Conservation (phyloP, 192 early-diverging fungal genomes). For the Pilaira anomala region DNA sequence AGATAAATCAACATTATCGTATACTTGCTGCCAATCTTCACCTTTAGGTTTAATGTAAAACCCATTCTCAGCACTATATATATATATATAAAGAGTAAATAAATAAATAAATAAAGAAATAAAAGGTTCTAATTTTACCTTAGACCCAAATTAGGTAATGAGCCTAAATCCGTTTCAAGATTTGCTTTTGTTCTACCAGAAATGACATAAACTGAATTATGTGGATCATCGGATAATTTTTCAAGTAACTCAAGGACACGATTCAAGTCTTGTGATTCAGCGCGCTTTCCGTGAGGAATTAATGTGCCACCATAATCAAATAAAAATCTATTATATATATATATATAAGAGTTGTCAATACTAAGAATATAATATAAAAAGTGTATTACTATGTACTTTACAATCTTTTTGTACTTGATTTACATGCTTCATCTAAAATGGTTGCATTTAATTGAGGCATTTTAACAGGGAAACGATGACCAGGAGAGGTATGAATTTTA, state of each 20-base stretch:
- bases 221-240: constrained; percentile 55
- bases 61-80: constrained; percentile 72
- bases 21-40: constrained; percentile 61
- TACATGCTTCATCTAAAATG: constrained; percentile 31
- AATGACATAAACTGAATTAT: constrained; percentile 73
- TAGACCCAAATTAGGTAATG: constrained; percentile 59
- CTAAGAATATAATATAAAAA: background rate
- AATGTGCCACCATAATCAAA: constrained; percentile 72
- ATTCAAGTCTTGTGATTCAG: constrained; percentile 22
- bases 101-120: too few species aligned
- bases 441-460: constrained; percentile 43
- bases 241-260: constrained; percentile 59
- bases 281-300: constrained; percentile 32
- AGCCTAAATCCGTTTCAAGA: constrained; percentile 65
- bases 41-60: constrained; percentile 62
- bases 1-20: constrained; percentile 51
- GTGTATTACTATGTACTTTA: constrained; percentile 24
- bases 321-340: constrained; percentile 38
- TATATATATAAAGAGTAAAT: too few species aligned
- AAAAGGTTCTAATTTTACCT: constrained; percentile 28
- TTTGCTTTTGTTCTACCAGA: constrained; percentile 64
- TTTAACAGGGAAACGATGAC: constrained; percentile 45
- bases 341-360: background rate
- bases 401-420: constrained; percentile 40
- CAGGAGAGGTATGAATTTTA: constrained; percentile 41